Conservation (phyloP, 2,329 filamentous ascomycete species). For the Scortechinia acanthostroma region DNA sequence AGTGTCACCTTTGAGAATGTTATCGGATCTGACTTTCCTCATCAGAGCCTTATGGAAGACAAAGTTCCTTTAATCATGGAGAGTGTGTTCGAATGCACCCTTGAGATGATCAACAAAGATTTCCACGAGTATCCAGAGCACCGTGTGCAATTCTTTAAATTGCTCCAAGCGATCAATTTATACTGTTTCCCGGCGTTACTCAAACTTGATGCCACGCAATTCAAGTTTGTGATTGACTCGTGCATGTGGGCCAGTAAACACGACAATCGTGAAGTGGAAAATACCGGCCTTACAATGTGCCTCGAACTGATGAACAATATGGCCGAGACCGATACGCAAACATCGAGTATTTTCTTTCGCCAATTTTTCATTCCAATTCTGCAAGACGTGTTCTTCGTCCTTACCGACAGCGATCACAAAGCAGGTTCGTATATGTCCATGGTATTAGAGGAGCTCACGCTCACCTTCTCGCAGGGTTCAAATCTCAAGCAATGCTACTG, state of each 20-base stretch:
- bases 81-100: conserved; percentile 93
- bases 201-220: conserved; percentile 89
- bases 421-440: conserved; percentile 35
- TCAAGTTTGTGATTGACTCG: conserved; percentile 98
- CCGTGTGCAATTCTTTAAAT: conserved; percentile 98
- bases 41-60: conserved; percentile 87
- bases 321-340: conserved; percentile 78
- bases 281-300: conserved; percentile 94
- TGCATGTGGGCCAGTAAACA: conserved; percentile 99
- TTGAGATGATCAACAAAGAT: conserved; percentile 99
- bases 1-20: neutral
- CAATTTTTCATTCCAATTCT: conserved; percentile 93
- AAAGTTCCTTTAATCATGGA: conserved; percentile 97
- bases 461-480: conserved; percentile 68
- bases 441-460: neutral
- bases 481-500: conserved; percentile 88
- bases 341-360: conserved; percentile 92
- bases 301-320: conserved; percentile 96
- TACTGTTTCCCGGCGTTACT: conserved; percentile 94
- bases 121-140: conserved; percentile 99
- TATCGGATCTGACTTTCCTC: conserved; percentile 16
- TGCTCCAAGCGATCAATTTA: conserved; percentile 89
- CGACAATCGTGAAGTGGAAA: conserved; percentile 95
- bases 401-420: conserved; percentile 97
- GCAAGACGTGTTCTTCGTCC: conserved; percentile 95